Base-by-base conservation (phyloP, 495 filamentous ascomycete species). In the Penicillium coffeae region DNA sequence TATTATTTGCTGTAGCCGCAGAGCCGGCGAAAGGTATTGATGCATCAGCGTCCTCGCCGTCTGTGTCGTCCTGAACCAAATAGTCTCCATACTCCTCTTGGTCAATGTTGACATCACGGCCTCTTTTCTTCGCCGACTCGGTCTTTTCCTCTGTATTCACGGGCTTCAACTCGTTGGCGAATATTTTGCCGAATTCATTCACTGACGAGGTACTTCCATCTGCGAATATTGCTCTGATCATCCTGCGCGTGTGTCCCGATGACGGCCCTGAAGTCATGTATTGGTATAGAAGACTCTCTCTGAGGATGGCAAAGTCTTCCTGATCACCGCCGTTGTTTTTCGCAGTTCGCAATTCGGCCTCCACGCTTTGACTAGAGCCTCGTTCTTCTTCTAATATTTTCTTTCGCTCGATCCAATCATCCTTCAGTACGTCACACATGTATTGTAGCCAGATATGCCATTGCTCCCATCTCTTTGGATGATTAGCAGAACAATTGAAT, bases 371-470 rank as follows among this genome's bases (percentile, higher is more conserved):
- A 7, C 8, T 2, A 56, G 19, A 32, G 12, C 33, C 19, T 43
- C 20, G 13, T 32, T 30, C 12, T n/a, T 14, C 52, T 59, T 58
- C 45, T 41, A 58, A 55, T 33, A 65, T 48, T 25, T 51, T 43
- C 47, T 48, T 42, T 14, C 90, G 71, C 39, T 84, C 79, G 2
- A 70, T 62, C 76, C 88, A 87, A 58, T 98, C 93, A 36, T 73
- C 74, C 55, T 93, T 82, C 1, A 96, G 58, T 14, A 88, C 77
- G 30, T 88, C 81, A 14, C 95, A 63, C 81, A 95, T 87, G 35
- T 85, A 84, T 21, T 84, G 80, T 3, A 96, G 72, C 88, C 89
- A 95, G 6, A 81, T 62, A 48, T 77, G 83, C 93, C 93, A 98
- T 57, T 81, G 75, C 46, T 77, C 79, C 93, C 93, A 98, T 18